phyloP scores from a whole-genome alignment of 345 rosid genomes.

The Eucalyptus sp. region DNA sequence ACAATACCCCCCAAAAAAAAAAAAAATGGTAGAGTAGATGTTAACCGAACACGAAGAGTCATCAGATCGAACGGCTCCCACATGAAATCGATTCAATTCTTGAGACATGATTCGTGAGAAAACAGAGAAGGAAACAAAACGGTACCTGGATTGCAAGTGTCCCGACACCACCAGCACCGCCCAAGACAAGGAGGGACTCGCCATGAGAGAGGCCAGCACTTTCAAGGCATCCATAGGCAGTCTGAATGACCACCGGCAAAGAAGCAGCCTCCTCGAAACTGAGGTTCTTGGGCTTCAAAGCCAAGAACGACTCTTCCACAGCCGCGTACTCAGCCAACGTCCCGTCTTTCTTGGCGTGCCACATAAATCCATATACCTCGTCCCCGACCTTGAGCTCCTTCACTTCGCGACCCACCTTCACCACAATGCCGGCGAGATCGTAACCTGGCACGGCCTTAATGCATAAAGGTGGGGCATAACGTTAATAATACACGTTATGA shows the following conservation, averaged over 20 bases:
- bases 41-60: not conserved
- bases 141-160: slow-evolving; percentile 74
- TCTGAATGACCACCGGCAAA: slow-evolving; percentile 70
- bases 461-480: not conserved
- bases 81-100: not conserved
- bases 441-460: slow-evolving; percentile 82
- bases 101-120: not conserved
- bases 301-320: slow-evolving; percentile 67
- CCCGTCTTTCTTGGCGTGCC: slow-evolving; percentile 67
- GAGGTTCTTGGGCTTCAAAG: slow-evolving; percentile 57
- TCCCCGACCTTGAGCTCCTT: slow-evolving; percentile 64
- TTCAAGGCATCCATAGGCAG: slow-evolving; percentile 68
- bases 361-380: slow-evolving; percentile 64
- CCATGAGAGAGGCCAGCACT: slow-evolving; percentile 62
- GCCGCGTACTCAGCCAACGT: slow-evolving; percentile 71
- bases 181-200: slow-evolving; percentile 70
- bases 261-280: slow-evolving; percentile 71
- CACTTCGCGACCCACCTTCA: slow-evolving; percentile 52
- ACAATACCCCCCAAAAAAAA: not conserved
- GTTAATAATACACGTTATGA: too few species aligned
- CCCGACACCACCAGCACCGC: slow-evolving; percentile 94
- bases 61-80: not conserved
- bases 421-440: slow-evolving; percentile 81
- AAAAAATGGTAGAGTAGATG: not conserved
- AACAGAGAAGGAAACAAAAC: not conserved